Evolutionary conservation across 176 grass and related monocot genomes (phyloP).

Genomic region (Tillandsia leiboldiana): DNA sequence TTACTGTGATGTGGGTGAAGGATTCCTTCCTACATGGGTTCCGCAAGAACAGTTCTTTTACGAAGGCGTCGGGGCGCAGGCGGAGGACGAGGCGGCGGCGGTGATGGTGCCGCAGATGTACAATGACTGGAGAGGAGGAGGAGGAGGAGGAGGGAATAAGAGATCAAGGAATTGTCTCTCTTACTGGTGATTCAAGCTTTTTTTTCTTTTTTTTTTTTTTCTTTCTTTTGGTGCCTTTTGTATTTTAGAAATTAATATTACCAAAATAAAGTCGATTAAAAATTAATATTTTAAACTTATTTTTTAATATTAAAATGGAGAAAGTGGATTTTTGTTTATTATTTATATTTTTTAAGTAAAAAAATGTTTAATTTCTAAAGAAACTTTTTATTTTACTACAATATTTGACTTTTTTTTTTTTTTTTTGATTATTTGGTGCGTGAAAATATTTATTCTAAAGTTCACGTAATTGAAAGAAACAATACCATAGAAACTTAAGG

Average conservation of each 20-base stretch:
- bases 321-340: too few relatives aligned
- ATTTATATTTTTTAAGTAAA: too few relatives aligned
- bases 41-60: constrained; percentile 17
- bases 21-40: constrained; percentile 28
- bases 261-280: too few relatives aligned
- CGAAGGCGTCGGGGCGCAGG: constrained; percentile 8
- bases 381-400: too few relatives aligned
- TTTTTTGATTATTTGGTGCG: neutral
- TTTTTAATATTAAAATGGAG: too few relatives aligned
- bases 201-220: neutral
- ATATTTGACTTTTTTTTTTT: neutral
- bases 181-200: constrained; percentile 35
- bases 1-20: constrained; percentile 10
- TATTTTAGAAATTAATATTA: too few relatives aligned
- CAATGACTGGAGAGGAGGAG: constrained; percentile 15
- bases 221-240: too few relatives aligned
- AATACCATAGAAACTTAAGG: too few relatives aligned
- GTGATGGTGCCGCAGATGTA: constrained; percentile 53
- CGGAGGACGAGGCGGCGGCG: constrained; percentile 21
- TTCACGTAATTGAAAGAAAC: too few relatives aligned
- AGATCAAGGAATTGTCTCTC: constrained; percentile 33
- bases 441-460: too few relatives aligned
- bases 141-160: constrained; percentile 15
- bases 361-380: too few relatives aligned
- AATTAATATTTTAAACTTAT: too few relatives aligned